Conservation (phyloP, 768 basidiomycete species). For the Leucocoprinus sp. region DNA sequence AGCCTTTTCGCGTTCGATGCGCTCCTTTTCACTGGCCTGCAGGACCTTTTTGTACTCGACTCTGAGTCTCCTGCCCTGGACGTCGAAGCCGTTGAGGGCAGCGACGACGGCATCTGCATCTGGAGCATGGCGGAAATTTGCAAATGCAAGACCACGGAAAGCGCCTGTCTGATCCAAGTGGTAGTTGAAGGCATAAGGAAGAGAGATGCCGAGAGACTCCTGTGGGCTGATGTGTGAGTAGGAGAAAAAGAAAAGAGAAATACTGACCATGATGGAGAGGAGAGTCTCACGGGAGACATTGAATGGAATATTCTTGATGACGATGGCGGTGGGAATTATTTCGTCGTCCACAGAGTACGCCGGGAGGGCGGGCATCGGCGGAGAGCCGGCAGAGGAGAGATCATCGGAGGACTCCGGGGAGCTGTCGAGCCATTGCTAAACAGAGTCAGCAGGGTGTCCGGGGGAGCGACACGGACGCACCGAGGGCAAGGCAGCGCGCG, state of each 20-base stretch:
- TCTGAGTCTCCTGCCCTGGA: slow-evolving; percentile 92
- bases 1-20: slow-evolving; percentile 97
- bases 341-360: slow-evolving; percentile 64
- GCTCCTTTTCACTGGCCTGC: slow-evolving; percentile 98
- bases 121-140: slow-evolving; percentile 86
- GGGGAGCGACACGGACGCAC: slow-evolving; percentile 30
- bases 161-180: slow-evolving; percentile 94
- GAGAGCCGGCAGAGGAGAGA: slow-evolving; percentile 81
- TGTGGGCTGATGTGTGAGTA: slow-evolving; percentile 23
- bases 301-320: slow-evolving; percentile 99
- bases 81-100: slow-evolving; percentile 92
- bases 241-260: slow-evolving; percentile 15
- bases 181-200: slow-evolving; percentile 99
- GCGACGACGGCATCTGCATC: slow-evolving; percentile 96
- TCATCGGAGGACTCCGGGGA: slow-evolving; percentile 86
- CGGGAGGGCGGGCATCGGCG: slow-evolving; percentile 48
- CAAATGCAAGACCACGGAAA: slow-evolving; percentile 96
- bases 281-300: slow-evolving; percentile 95
- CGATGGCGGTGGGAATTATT: slow-evolving; percentile 97
- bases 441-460: slow-evolving; percentile 17
- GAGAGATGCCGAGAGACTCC: slow-evolving; percentile 89
- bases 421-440: slow-evolving; percentile 84
- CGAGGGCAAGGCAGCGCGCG: slow-evolving; percentile 64
- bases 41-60: slow-evolving; percentile 99
- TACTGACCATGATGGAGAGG: slow-evolving; percentile 88